Percentiles rank a stretch among this genome's conserved stretches.
These are phyloP conservation scores for Alnus glutinosa DNA, from an alignment of 306 rosid species.

Conservation along the genomic window DNA sequence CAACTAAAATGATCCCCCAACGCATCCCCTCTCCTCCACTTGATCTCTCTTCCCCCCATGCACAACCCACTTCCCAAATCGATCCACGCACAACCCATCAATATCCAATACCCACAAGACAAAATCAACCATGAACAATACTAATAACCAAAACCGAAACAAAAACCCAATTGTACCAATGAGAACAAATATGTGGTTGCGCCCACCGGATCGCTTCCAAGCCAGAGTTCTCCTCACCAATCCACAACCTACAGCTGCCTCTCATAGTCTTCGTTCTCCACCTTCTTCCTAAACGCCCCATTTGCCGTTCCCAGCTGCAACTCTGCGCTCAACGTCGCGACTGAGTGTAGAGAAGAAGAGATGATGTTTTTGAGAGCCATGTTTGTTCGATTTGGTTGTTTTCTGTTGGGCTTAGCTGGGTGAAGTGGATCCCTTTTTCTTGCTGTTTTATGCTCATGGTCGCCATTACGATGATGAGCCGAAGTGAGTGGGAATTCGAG, in stretches of 20 bases:
- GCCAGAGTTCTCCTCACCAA: conserved; percentile 56
- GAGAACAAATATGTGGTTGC: conserved; percentile 90
- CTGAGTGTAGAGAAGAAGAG: conserved; percentile 30
- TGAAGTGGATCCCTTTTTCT: not conserved
- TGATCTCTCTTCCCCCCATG: no score
- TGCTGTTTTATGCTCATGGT: no score
- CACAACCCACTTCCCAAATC: no score
- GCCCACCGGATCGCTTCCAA: conserved; percentile 87
- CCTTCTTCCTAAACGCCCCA: conserved; percentile 73
- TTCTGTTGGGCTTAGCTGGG: not conserved
- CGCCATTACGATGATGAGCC: no score
- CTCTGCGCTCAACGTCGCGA: conserved; percentile 82
- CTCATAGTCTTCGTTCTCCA: conserved; percentile 64
- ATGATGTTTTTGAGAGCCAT: conserved; percentile 44
- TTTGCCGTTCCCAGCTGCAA: conserved; percentile 72
- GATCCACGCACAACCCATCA: no score
- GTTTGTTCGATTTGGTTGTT: not conserved
- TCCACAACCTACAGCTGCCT: conserved; percentile 81
- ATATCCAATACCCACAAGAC: not conserved
- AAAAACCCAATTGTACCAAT: conserved; percentile 51
- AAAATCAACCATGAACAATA: not conserved
- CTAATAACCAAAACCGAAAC: not conserved
- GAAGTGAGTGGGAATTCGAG: no score
- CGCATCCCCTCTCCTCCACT: no score
- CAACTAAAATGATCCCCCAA: no score